Evolutionary conservation across 23 red algal species (phyloP).

Genomic region (Agarophyton chilense): DNA sequence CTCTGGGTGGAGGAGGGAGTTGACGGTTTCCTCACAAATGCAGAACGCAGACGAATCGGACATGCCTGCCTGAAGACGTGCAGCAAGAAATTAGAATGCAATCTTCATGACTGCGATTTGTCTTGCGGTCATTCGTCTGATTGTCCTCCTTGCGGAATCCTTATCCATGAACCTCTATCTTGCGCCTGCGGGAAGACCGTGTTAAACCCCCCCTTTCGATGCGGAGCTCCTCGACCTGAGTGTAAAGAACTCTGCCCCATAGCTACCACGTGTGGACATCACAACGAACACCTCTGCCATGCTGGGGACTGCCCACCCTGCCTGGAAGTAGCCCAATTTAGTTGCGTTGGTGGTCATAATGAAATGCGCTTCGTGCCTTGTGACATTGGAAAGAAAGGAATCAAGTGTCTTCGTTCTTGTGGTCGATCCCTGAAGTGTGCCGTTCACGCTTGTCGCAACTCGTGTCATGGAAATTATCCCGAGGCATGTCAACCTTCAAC

Average conservation of each 20-base stretch:
- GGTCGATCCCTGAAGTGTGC: conserved; percentile 72
- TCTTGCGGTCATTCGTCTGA: conserved; percentile 69
- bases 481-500: conserved; percentile 45
- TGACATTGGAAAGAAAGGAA: conserved; percentile 51
- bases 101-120: conserved; percentile 69
- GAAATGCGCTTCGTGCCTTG: conserved; percentile 66
- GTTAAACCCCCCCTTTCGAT: conserved; percentile 60
- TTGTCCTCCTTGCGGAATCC: conserved; percentile 82
- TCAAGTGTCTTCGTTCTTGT: conserved; percentile 61
- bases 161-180: conserved; percentile 55
- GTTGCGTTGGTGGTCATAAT: conserved; percentile 77
- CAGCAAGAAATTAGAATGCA: conserved; percentile 53
- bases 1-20: conserved; percentile 14
- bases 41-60: conserved; percentile 29
- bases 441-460: conserved; percentile 65
- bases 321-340: conserved; percentile 31
- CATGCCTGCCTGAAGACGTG: conserved; percentile 67
- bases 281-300: conserved; percentile 61
- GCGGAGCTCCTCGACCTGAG: conserved; percentile 59
- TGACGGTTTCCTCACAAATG: conserved; percentile 28
- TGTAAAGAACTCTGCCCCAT: conserved; percentile 57
- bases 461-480: conserved; percentile 72
- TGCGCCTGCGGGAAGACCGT: conserved; percentile 75
- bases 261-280: conserved; percentile 59
- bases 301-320: conserved; percentile 76